Evolutionary conservation across 352 stramenopile genomes (phyloP).

Genomic region (Phytophthora melonis): DNA sequence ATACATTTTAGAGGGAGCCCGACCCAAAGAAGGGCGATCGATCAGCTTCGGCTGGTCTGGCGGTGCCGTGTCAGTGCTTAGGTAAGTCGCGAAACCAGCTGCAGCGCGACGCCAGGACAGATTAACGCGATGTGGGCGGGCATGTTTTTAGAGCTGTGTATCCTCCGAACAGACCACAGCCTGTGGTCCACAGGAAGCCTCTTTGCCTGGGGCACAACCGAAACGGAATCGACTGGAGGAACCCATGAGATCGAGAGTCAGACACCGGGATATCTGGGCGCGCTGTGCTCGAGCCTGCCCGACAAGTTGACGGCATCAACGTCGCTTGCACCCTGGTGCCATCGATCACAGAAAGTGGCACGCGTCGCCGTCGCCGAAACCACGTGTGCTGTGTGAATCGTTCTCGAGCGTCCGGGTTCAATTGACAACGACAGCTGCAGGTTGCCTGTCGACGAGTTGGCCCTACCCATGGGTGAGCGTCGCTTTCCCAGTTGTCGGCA

Average conservation of each 20-base stretch:
- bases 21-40: too few species aligned
- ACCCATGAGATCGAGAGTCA: not conserved
- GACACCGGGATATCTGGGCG: conserved; percentile 6
- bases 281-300: not conserved
- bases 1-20: not conserved
- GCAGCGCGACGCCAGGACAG: conserved; percentile 4
- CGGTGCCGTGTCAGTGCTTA: not conserved
- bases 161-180: conserved; percentile 18
- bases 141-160: conserved; percentile 9
- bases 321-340: too few species aligned
- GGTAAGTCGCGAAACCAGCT: conserved; percentile 16
- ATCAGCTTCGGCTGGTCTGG: not conserved
- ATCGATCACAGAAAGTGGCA: conserved; percentile 11
- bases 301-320: too few species aligned
- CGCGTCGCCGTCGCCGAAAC: conserved; percentile 1
- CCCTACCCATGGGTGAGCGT: too few species aligned
- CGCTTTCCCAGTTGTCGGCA: too few species aligned
- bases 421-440: too few species aligned
- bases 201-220: not conserved
- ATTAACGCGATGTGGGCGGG: conserved; percentile 12
- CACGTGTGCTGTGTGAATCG: not conserved
- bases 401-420: too few species aligned
- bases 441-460: too few species aligned
- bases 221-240: conserved; percentile 5
- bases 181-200: too few species aligned